Conservation (phyloP, 2,329 filamentous ascomycete genomes). For the Ceratocystis diversiconidia region DNA sequence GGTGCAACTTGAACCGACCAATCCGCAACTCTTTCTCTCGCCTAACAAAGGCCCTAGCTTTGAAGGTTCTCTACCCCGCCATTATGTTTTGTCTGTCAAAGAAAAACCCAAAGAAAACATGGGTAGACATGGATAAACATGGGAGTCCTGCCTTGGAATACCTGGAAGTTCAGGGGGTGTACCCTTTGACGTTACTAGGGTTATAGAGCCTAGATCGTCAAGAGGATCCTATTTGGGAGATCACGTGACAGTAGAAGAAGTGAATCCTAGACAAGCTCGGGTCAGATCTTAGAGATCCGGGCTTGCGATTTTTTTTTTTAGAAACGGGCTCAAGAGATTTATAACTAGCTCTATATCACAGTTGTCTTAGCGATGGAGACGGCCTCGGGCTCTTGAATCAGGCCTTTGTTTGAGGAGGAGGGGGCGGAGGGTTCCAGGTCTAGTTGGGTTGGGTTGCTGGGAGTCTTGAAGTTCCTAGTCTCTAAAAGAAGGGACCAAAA, state of each 20-base stretch:
- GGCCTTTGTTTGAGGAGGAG: neutral
- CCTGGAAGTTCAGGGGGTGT: neutral
- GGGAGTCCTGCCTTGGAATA: neutral
- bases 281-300: neutral
- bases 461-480: no score
- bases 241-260: neutral
- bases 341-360: neutral
- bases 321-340: neutral
- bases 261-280: neutral
- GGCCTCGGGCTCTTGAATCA: neutral
- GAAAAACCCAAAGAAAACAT: neutral
- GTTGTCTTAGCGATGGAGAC: neutral
- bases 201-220: slow-evolving; percentile 3
- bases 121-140: neutral
- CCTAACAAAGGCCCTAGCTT: slow-evolving; percentile 5
- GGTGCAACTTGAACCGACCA: slow-evolving; percentile 6
- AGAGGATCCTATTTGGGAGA: neutral
- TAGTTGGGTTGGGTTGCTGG: neutral
- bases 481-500: no score
- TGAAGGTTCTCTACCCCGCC: neutral
- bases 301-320: neutral
- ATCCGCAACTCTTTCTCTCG: slow-evolving; percentile 7
- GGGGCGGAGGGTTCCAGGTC: neutral
- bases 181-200: neutral
- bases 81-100: slow-evolving; percentile 6